A percentile compares a stretch with the other conserved stretches of the same genome.
Conservation (phyloP, 2,329 filamentous ascomycete species). For the Ambrosiella cleistominuta region DNA sequence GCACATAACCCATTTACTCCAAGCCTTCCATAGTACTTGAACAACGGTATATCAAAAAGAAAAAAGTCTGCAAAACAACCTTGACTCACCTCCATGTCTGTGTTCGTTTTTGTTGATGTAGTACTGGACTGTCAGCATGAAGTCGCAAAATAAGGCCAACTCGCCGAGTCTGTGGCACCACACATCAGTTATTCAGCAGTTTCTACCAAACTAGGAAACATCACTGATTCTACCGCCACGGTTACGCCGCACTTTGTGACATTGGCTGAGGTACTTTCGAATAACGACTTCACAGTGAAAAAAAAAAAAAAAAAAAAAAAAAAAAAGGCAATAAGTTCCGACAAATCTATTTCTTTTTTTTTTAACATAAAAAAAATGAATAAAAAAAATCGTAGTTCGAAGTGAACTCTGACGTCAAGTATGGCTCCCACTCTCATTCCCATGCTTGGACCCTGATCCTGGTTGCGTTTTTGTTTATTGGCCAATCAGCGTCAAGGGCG, state of each 20-base stretch:
- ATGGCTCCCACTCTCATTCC: neutral
- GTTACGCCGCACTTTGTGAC: too few species aligned
- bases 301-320: too few species aligned
- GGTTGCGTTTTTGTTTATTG: neutral
- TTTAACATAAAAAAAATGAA: too few species aligned
- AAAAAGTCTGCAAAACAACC: too few species aligned
- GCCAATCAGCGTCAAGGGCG: constrained; percentile 9
- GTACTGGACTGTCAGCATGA: neutral
- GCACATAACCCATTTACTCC: too few species aligned
- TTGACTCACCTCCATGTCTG: neutral
- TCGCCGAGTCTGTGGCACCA: neutral
- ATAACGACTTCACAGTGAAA: too few species aligned
- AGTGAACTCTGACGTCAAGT: neutral
- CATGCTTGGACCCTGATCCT: neutral
- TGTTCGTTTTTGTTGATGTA: neutral
- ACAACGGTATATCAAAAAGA: too few species aligned
- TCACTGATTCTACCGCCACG: neutral
- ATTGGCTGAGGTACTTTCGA: too few species aligned
- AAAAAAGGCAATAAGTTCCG: too few species aligned
- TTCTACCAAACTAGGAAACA: neutral
- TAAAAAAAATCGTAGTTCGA: too few species aligned
- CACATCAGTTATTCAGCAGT: neutral
- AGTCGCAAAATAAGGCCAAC: neutral
- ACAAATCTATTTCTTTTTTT: too few species aligned
- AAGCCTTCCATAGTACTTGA: too few species aligned